Evolutionary conservation across 2,329 filamentous ascomycete genomes (phyloP).

Genomic region (Dothideomycetidae sp.): DNA sequence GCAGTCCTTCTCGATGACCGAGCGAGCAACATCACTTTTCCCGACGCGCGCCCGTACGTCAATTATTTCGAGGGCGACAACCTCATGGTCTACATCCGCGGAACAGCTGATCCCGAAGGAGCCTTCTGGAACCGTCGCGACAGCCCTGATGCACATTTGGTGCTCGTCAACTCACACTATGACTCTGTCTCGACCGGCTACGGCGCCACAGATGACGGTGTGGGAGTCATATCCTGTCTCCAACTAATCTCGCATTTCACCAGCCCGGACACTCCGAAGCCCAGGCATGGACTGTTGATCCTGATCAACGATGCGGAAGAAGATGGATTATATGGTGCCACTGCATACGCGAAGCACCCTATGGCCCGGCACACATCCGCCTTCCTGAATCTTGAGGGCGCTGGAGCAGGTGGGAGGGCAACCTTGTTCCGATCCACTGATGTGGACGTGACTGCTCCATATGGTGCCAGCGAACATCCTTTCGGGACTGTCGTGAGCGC

Average conservation of each 20-base stretch:
- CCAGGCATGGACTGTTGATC: slow-evolving; percentile 65
- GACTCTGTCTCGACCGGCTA: slow-evolving; percentile 86
- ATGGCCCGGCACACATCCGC: slow-evolving; percentile 68
- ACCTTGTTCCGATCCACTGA: slow-evolving; percentile 81
- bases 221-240: slow-evolving; percentile 73
- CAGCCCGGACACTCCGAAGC: slow-evolving; percentile 47
- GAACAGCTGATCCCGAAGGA: slow-evolving; percentile 53
- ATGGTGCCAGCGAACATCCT: slow-evolving; percentile 55
- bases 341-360: slow-evolving; percentile 70
- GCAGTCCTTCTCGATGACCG: slow-evolving; percentile 58
- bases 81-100: slow-evolving; percentile 80
- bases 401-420: slow-evolving; percentile 78
- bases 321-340: slow-evolving; percentile 76
- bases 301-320: slow-evolving; percentile 95
- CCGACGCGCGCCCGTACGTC: slow-evolving; percentile 16
- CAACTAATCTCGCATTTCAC: slow-evolving; percentile 84
- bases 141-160: slow-evolving; percentile 39
- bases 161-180: slow-evolving; percentile 89
- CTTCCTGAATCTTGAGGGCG: slow-evolving; percentile 90
- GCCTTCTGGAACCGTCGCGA: slow-evolving; percentile 51
- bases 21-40: slow-evolving; percentile 58
- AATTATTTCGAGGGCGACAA: slow-evolving; percentile 91
- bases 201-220: slow-evolving; percentile 86
- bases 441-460: slow-evolving; percentile 68
- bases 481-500: slow-evolving; percentile 71